phyloP scores from a whole-genome alignment of 2,329 filamentous ascomycete genomes.

The Penicillium aurantiogriseum region DNA sequence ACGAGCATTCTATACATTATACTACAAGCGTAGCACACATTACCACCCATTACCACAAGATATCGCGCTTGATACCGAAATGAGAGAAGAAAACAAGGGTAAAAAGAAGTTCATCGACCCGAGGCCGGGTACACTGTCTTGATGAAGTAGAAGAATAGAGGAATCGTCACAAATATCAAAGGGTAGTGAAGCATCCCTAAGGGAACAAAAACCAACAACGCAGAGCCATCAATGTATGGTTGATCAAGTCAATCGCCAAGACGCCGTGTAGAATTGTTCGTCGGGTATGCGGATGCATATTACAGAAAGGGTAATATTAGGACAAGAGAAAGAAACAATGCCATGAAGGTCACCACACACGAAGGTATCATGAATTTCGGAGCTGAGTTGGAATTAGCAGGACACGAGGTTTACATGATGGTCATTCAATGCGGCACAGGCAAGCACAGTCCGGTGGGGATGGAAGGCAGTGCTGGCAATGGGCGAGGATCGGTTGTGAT shows the following conservation, averaged over 20 bases:
- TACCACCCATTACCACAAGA: not conserved
- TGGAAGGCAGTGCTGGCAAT: slow-evolving; percentile 93
- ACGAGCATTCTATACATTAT: not conserved
- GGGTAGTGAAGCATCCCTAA: not conserved
- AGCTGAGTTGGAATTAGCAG: slow-evolving; percentile 45
- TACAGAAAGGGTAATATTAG: slow-evolving; percentile 13
- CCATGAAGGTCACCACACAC: not conserved
- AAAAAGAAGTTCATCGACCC: not conserved
- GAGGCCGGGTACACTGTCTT: not conserved
- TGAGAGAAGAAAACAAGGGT: not conserved
- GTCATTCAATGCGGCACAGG: slow-evolving; percentile 81
- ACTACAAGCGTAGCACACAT: not conserved
- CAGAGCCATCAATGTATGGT: not conserved
- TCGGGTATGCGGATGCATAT: slow-evolving; percentile 12
- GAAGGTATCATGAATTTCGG: not conserved
- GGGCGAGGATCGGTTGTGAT: slow-evolving; percentile 74
- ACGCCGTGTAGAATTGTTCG: slow-evolving; percentile 12
- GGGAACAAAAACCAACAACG: not conserved
- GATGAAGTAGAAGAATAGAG: not conserved
- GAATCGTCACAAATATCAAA: not conserved
- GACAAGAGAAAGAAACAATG: slow-evolving; percentile 1
- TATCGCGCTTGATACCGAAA: not conserved
- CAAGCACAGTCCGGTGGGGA: slow-evolving; percentile 87
- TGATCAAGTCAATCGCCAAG: slow-evolving; percentile 9
- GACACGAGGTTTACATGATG: slow-evolving; percentile 87